Conservation (phyloP, 208 protist species). For the Acanthamoeba healyi region DNA sequence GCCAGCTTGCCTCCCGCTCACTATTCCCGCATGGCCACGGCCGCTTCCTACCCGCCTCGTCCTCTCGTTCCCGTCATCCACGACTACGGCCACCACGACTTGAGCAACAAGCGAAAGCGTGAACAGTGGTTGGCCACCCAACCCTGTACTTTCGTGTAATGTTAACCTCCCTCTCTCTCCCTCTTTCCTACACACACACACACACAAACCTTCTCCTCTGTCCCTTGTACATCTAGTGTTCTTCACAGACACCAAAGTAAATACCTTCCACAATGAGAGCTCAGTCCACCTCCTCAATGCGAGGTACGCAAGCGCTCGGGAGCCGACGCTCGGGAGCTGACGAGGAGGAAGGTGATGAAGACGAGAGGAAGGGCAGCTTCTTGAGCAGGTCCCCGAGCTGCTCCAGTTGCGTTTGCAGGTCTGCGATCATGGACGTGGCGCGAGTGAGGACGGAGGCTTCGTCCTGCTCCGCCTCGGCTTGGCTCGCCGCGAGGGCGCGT, state of each 20-base stretch:
- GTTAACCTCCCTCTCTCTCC: too few species aligned
- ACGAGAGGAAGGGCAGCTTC: neutral
- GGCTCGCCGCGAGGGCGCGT: neutral
- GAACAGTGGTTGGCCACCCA: neutral
- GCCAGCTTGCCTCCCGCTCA: too few species aligned
- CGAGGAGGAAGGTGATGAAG: neutral
- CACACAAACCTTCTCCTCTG: too few species aligned
- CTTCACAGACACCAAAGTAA: too few species aligned
- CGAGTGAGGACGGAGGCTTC: neutral
- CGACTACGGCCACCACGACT: neutral
- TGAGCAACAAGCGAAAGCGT: slow-evolving; percentile 7
- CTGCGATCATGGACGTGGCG: neutral
- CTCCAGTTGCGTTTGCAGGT: too few species aligned
- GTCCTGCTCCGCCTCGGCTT: neutral
- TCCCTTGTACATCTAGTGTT: too few species aligned
- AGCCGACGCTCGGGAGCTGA: neutral
- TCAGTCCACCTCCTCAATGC: neutral
- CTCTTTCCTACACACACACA: neutral
- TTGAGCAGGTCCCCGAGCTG: neutral
- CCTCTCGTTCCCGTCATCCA: neutral
- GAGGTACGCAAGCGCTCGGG: too few species aligned
- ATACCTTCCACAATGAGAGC: too few species aligned
- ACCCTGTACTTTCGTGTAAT: neutral
- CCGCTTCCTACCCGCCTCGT: neutral
- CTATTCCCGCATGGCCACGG: neutral